These are phyloP conservation scores for Lepiota venenata DNA, from an alignment of 768 basidiomycete genomes.

Conservation along the genomic window DNA sequence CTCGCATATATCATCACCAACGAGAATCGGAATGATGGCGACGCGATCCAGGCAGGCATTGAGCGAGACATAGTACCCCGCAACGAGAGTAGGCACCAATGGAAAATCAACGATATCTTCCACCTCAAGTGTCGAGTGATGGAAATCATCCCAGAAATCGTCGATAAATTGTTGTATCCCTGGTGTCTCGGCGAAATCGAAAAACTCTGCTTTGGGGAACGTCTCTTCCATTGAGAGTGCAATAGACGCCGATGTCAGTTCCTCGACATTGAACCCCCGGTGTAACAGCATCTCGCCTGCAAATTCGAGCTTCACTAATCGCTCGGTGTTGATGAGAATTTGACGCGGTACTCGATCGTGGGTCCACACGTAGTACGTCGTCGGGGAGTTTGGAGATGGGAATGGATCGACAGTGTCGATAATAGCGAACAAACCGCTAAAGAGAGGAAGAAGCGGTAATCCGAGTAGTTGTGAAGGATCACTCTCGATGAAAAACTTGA, in stretches of 20 bases:
- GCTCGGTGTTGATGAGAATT: background rate
- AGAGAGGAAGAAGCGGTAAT: conserved; percentile 33
- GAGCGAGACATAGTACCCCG: conserved; percentile 27
- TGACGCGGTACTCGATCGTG: conserved; percentile 3
- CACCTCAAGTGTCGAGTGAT: conserved; percentile 9
- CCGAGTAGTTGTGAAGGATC: conserved; percentile 19
- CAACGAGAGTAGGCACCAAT: conserved; percentile 28
- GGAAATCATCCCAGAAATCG: conserved; percentile 28
- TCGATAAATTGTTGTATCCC: conserved; percentile 20
- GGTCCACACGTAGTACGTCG: conserved; percentile 5
- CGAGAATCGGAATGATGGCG: conserved; percentile 18
- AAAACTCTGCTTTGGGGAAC: background rate
- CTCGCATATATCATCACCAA: conserved; percentile 14
- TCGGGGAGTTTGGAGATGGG: conserved; percentile 24
- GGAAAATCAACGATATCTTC: conserved; percentile 25
- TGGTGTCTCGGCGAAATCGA: background rate
- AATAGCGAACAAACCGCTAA: conserved; percentile 25
- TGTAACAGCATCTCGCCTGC: background rate
- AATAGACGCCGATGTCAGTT: conserved; percentile 2
- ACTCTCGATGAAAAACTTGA: conserved; percentile 22
- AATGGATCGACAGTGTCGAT: conserved; percentile 21
- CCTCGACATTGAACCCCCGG: conserved; percentile 3
- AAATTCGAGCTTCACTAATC: conserved; percentile 4
- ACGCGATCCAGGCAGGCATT: conserved; percentile 21
- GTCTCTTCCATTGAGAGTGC: conserved; percentile 1